Evolutionary conservation across 2,329 filamentous ascomycete species (phyloP).

Genomic region (Tothia fuscella): DNA sequence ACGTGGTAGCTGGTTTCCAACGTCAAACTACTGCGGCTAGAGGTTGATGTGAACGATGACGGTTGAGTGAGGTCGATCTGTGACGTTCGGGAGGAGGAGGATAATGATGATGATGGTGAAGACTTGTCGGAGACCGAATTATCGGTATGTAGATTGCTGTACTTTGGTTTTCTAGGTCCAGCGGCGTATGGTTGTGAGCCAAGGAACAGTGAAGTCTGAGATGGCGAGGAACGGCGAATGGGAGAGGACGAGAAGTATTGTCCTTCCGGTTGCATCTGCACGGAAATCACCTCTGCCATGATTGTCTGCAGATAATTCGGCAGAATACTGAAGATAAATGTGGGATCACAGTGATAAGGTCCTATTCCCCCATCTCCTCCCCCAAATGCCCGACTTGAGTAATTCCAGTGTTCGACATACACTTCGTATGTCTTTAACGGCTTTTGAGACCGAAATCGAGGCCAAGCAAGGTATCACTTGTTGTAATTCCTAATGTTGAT

Average conservation of each 20-base stretch:
- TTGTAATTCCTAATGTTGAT: too few species aligned
- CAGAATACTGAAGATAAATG: too few species aligned
- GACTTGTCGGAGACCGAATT: constrained; percentile 21
- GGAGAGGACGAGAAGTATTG: constrained; percentile 29
- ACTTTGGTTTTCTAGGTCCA: constrained; percentile 20
- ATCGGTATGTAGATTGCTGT: constrained; percentile 25
- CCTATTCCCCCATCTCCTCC: too few species aligned
- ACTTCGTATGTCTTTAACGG: too few species aligned
- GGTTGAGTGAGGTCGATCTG: constrained; percentile 24
- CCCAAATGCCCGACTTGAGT: too few species aligned
- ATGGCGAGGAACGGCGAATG: constrained; percentile 29
- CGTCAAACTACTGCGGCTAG: constrained; percentile 48
- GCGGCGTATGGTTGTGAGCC: constrained; percentile 20
- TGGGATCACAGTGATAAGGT: too few species aligned
- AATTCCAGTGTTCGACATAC: too few species aligned
- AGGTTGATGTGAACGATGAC: constrained; percentile 50
- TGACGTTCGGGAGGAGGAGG: constrained; percentile 19
- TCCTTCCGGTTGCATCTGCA: constrained; percentile 30
- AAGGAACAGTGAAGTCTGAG: constrained; percentile 31
- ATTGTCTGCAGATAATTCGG: background rate
- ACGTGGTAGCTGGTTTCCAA: constrained; percentile 43
- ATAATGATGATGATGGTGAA: constrained; percentile 18
- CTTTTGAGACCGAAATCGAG: too few species aligned
- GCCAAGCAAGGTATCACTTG: too few species aligned
- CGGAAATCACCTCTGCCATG: constrained; percentile 33